Percentiles rank a stretch among this genome's conserved stretches.
phyloP scores from a whole-genome alignment of 108 stramenopile genomes.

The Skeletonema costatum region DNA sequence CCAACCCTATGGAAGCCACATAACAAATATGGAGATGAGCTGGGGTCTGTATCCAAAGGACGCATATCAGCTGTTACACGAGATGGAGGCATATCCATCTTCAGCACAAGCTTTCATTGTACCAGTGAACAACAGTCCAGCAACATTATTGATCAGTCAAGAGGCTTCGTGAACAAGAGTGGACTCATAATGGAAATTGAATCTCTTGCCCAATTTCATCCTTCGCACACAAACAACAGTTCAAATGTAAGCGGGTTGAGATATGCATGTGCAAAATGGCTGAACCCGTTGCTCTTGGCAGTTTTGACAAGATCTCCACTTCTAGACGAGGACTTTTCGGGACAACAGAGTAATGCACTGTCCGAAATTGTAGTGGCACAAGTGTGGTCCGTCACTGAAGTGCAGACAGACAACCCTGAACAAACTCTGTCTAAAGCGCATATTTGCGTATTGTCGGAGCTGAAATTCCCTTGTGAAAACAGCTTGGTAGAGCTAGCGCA shows the following conservation, averaged over 20 bases:
- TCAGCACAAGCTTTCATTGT: conserved; percentile 13
- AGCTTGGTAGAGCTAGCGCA: conserved; percentile 23
- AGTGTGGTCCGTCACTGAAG: conserved; percentile 38
- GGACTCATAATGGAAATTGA: conserved; percentile 1
- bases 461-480: conserved; percentile 33
- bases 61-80: conserved; percentile 24
- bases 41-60: conserved; percentile 34
- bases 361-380: conserved; percentile 33
- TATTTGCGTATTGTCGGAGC: conserved; percentile 29
- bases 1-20: conserved; percentile 41
- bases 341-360: neutral
- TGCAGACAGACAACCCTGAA: neutral
- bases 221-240: neutral
- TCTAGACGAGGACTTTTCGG: conserved; percentile 17
- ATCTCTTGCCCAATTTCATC: neutral
- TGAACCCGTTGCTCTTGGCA: conserved; percentile 18
- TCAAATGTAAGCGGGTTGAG: neutral
- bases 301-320: conserved; percentile 38
- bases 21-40: conserved; percentile 46
- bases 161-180: neutral
- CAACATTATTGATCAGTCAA: neutral
- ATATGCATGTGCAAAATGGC: conserved; percentile 41
- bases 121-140: neutral
- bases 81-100: conserved; percentile 38
- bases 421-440: neutral